Conservation (phyloP, 495 filamentous ascomycete genomes). For the Neurospora tetraspora region DNA sequence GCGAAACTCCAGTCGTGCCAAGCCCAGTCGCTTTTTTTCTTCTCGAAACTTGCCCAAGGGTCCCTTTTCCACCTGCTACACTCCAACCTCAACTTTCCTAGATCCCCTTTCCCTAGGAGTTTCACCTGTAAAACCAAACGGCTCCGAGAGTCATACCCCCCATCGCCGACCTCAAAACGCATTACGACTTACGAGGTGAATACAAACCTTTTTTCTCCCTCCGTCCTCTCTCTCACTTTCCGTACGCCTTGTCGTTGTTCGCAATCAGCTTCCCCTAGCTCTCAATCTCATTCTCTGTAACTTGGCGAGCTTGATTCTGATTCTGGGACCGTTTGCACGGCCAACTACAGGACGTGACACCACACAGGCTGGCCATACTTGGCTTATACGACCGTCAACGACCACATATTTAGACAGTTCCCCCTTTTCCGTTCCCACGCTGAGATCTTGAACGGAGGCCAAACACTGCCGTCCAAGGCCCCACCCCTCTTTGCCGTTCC, state of each 20-base stretch:
- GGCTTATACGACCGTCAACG: constrained; percentile 4
- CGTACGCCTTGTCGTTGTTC: constrained; percentile 13
- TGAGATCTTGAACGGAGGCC: constrained; percentile 3
- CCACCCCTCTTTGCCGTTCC: constrained; percentile 12
- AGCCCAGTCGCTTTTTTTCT: not conserved
- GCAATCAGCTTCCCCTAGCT: constrained; percentile 7
- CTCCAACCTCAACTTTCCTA: not conserved
- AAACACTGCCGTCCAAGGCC: constrained; percentile 16
- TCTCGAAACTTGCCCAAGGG: not conserved
- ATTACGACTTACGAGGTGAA: not conserved
- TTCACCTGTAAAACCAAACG: not conserved
- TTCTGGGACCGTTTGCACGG: constrained; percentile 5
- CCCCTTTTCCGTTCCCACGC: not conserved
- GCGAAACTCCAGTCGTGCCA: not conserved
- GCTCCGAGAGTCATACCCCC: not conserved
- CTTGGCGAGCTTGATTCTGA: constrained; percentile 2
- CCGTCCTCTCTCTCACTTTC: constrained; percentile 8
- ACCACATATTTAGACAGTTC: constrained; percentile 7
- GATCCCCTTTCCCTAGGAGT: not conserved
- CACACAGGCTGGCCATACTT: not conserved
- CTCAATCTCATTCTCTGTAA: not conserved
- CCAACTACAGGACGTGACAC: constrained; percentile 15
- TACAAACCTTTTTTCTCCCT: not conserved
- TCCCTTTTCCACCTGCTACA: not conserved
- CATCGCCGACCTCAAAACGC: not conserved